phyloP scores from a whole-genome alignment of 1,284 basidiomycete genomes.

The Trametes polyzona region DNA sequence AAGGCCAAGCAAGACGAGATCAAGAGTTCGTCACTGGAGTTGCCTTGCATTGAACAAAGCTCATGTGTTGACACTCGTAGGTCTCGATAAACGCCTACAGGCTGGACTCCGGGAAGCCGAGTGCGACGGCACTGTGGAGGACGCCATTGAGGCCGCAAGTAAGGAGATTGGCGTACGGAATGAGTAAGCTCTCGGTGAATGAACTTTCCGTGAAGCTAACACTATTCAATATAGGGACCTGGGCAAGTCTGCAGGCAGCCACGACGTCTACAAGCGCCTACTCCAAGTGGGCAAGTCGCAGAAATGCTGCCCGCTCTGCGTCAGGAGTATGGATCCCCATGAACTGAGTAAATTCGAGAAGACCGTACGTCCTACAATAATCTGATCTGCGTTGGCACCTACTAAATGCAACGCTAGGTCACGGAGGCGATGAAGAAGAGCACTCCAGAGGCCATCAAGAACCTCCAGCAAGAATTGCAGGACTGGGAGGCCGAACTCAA shows the following conservation, averaged over 20 bases:
- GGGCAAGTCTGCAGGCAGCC: slow-evolving; percentile 43
- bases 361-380: slow-evolving; percentile 52
- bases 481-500: slow-evolving; percentile 68
- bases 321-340: slow-evolving; percentile 64
- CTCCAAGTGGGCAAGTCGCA: slow-evolving; percentile 64
- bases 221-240: slow-evolving; percentile 29
- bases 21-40: slow-evolving; percentile 47
- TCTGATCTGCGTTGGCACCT: too few species aligned
- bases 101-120: slow-evolving; percentile 46
- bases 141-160: slow-evolving; percentile 60
- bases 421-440: slow-evolving; percentile 57
- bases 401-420: slow-evolving; percentile 44
- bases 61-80: slow-evolving; percentile 38
- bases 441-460: slow-evolving; percentile 43
- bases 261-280: slow-evolving; percentile 66
- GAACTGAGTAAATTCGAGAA: slow-evolving; percentile 71
- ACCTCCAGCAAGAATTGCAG: slow-evolving; percentile 51
- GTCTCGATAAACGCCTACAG: slow-evolving; percentile 56
- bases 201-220: not conserved
- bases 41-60: not conserved
- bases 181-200: slow-evolving; percentile 46
- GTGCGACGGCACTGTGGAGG: slow-evolving; percentile 44
- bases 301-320: slow-evolving; percentile 79
- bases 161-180: slow-evolving; percentile 56
- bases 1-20: slow-evolving; percentile 66